A percentile compares a stretch with the other conserved stretches of the same genome.
These are phyloP conservation scores for Scheffersomyces parashehatae DNA, from an alignment of 1,139 yeast genomes.

Conservation along the genomic window DNA sequence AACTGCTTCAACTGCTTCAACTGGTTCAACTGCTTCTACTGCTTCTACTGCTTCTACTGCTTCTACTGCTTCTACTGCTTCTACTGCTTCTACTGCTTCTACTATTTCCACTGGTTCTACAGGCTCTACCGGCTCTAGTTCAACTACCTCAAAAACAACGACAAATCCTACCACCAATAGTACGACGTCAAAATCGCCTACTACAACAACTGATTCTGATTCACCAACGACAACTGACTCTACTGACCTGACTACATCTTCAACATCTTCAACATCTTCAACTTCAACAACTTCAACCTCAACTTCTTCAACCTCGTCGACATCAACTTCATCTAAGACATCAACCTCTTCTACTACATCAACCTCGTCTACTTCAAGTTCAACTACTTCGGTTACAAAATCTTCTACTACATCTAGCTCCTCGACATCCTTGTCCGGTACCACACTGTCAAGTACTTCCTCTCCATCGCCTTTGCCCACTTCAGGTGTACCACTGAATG, in stretches of 20 bases:
- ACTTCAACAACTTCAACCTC: too few species aligned
- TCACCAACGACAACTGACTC: too few species aligned
- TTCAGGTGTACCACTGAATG: slow-evolving; percentile 7
- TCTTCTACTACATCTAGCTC: not conserved
- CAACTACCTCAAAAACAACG: not conserved
- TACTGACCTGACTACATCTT: too few species aligned
- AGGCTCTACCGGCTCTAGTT: not conserved
- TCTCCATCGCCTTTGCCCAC: not conserved
- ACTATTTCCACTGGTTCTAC: slow-evolving; percentile 15
- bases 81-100: slow-evolving; percentile 2
- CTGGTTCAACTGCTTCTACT: too few species aligned
- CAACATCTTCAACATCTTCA: too few species aligned
- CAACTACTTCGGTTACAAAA: not conserved
- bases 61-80: slow-evolving; percentile 5
- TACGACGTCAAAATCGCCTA: too few species aligned
- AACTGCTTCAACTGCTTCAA: too few species aligned
- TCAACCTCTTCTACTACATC: not conserved
- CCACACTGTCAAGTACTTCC: too few species aligned
- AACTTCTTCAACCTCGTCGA: too few species aligned
- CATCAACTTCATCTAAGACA: not conserved
- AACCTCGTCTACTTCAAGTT: not conserved
- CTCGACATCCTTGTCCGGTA: not conserved
- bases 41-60: slow-evolving; percentile 11
- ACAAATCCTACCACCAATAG: not conserved
- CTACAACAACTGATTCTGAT: too few species aligned